Conservation (phyloP, 257 asterid species). For the Solanum sitiens region DNA sequence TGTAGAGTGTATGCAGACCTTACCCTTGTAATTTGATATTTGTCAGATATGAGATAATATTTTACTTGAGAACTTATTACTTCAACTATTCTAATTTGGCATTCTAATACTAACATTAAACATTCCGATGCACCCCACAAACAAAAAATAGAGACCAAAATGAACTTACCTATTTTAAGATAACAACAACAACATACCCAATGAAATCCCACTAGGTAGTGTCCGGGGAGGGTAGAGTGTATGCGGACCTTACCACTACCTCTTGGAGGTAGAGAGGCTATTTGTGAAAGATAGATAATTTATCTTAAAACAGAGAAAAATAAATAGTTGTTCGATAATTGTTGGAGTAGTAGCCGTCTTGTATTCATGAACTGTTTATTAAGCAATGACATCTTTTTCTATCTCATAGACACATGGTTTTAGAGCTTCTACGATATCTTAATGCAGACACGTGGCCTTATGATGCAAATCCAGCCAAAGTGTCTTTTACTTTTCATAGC, state of each 20-base stretch:
- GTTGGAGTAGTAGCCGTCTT: not conserved
- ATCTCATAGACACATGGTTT: not conserved
- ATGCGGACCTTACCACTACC: no score
- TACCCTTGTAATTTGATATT: not conserved
- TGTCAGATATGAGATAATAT: not conserved
- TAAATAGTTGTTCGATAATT: not conserved
- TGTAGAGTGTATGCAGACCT: not conserved
- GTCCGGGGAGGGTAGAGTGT: no score
- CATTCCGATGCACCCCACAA: not conserved
- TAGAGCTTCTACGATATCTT: not conserved
- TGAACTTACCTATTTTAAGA: not conserved
- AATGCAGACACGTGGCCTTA: not conserved
- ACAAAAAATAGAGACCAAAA: not conserved
- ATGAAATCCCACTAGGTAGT: not conserved
- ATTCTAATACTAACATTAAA: not conserved
- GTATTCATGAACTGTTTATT: not conserved
- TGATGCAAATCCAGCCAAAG: not conserved
- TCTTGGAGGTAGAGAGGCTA: not conserved
- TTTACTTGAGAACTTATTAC: not conserved
- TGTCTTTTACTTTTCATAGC: not conserved
- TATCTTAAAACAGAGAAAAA: not conserved
- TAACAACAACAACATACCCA: not conserved
- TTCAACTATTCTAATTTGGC: not conserved
- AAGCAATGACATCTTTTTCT: not conserved
- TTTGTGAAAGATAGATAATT: not conserved